A percentile compares a stretch with the other conserved stretches of the same genome.
Conservation (phyloP, 768 basidiomycete species). For the Pleurotus sapidus region DNA sequence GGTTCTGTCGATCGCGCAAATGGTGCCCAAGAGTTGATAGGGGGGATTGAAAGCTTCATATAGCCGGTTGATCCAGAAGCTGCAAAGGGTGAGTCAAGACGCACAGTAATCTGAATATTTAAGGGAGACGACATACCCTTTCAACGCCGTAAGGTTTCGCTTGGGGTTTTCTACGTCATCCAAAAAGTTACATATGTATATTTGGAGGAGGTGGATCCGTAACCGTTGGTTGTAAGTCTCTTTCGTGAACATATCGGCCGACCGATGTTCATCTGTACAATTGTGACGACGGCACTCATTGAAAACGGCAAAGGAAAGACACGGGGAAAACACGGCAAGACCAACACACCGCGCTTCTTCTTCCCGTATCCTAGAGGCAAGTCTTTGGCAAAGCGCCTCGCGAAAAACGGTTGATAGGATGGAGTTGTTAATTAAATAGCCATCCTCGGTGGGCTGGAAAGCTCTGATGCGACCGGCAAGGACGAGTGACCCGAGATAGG, state of each 20-base stretch:
- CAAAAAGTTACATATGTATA: conserved; percentile 40
- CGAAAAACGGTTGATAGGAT: conserved; percentile 22
- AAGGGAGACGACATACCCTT: conserved; percentile 14
- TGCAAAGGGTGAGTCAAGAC: conserved; percentile 14
- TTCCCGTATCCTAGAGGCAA: conserved; percentile 23
- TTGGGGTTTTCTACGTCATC: conserved; percentile 13
- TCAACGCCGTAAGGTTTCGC: conserved; percentile 12
- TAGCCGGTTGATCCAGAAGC: conserved; percentile 43
- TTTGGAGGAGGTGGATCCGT: conserved; percentile 44
- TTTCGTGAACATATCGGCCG: conserved; percentile 15
- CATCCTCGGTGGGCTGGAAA: conserved; percentile 3
- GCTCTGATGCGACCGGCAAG: not conserved
- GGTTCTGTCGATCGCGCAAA: conserved; percentile 27
- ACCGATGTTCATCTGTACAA: conserved; percentile 38
- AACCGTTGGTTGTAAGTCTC: conserved; percentile 40
- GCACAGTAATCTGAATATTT: not conserved
- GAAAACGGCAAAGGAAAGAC: conserved; percentile 29
- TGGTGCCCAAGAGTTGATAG: conserved; percentile 42
- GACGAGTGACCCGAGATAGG: conserved; percentile 18
- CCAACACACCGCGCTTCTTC: conserved; percentile 30
- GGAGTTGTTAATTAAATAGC: conserved; percentile 11
- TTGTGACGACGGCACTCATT: conserved; percentile 25
- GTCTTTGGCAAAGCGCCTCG: conserved; percentile 18
- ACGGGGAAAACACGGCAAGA: conserved; percentile 33
- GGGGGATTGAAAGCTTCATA: conserved; percentile 51